These are phyloP conservation scores for Fragaria nilgerrensis DNA, from an alignment of 306 rosid species.

Conservation along the genomic window DNA sequence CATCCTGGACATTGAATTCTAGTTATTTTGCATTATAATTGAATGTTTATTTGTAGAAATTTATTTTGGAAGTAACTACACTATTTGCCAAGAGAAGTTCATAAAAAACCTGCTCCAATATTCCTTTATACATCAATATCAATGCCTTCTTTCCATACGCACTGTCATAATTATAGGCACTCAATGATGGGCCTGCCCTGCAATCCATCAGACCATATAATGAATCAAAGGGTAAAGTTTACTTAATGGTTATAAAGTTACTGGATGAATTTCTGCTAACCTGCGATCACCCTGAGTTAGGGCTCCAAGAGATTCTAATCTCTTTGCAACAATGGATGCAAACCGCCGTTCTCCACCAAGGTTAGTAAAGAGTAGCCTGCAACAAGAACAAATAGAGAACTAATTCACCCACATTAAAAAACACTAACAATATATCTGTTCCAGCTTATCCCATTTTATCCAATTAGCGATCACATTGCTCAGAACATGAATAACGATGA, in stretches of 20 bases:
- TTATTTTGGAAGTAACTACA: slow-evolving; percentile 10
- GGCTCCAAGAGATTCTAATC: slow-evolving; percentile 97
- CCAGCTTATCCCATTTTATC: background rate
- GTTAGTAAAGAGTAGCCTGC: slow-evolving; percentile 88
- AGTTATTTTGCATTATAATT: slow-evolving; percentile 28
- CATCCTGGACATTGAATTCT: slow-evolving; percentile 53
- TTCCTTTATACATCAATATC: slow-evolving; percentile 85
- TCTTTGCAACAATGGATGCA: slow-evolving; percentile 98
- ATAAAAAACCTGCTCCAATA: slow-evolving; percentile 81
- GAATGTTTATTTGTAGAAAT: slow-evolving; percentile 17
- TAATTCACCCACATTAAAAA: background rate
- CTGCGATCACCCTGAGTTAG: slow-evolving; percentile 99
- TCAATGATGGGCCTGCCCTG: slow-evolving; percentile 94
- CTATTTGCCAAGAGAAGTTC: slow-evolving; percentile 21
- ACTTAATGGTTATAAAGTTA: slow-evolving; percentile 8
- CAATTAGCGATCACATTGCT: background rate
- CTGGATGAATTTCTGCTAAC: slow-evolving; percentile 44
- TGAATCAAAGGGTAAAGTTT: slow-evolving; percentile 7
- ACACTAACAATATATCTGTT: background rate
- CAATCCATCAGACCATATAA: slow-evolving; percentile 33
- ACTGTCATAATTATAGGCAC: slow-evolving; percentile 94
- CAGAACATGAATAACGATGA: background rate
- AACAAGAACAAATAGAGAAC: slow-evolving; percentile 21
- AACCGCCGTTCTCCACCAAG: slow-evolving; percentile 98
- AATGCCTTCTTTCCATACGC: slow-evolving; percentile 88